Percentiles rank a stretch among this genome's conserved stretches.
These are phyloP conservation scores for Mycena filopes DNA, from an alignment of 768 basidiomycete genomes.

Conservation along the genomic window DNA sequence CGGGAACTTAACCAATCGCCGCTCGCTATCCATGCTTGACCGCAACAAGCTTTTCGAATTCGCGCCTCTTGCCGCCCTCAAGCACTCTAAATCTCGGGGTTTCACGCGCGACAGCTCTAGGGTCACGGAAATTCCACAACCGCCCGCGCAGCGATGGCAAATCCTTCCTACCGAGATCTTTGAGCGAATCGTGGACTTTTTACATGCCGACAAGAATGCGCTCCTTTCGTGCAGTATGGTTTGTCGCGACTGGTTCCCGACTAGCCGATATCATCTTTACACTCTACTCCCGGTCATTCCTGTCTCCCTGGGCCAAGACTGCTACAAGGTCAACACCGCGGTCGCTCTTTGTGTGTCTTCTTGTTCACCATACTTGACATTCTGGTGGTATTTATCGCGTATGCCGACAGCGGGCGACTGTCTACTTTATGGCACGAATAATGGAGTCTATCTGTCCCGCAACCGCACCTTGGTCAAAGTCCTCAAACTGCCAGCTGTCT, in stretches of 20 bases:
- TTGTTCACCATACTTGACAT: neutral
- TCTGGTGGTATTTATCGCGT: neutral
- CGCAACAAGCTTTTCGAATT: slow-evolving; percentile 22
- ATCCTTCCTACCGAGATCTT: slow-evolving; percentile 34
- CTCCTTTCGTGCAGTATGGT: slow-evolving; percentile 32
- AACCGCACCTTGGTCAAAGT: slow-evolving; percentile 7
- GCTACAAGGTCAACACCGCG: slow-evolving; percentile 28
- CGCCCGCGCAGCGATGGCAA: neutral
- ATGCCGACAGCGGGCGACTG: slow-evolving; percentile 1
- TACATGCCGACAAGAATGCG: slow-evolving; percentile 29
- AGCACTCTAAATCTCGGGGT: neutral
- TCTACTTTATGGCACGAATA: slow-evolving; percentile 25
- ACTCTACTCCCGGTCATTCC: slow-evolving; percentile 27
- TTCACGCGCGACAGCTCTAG: slow-evolving; percentile 3
- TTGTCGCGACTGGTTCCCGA: slow-evolving; percentile 33
- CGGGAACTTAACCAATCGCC: slow-evolving; percentile 1
- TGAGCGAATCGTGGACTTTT: slow-evolving; percentile 36
- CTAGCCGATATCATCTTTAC: slow-evolving; percentile 31
- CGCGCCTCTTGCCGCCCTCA: slow-evolving; percentile 18
- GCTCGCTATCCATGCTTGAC: slow-evolving; percentile 1
- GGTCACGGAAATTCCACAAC: neutral
- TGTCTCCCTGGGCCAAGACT: slow-evolving; percentile 6
- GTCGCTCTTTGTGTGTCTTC: slow-evolving; percentile 21
- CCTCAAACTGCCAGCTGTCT: slow-evolving; percentile 28
- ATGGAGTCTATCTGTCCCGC: slow-evolving; percentile 24